Percentiles rank a stretch among this genome's conserved stretches.
Conservation (phyloP, 805 yeast species). For the Pichia ethanolica region DNA sequence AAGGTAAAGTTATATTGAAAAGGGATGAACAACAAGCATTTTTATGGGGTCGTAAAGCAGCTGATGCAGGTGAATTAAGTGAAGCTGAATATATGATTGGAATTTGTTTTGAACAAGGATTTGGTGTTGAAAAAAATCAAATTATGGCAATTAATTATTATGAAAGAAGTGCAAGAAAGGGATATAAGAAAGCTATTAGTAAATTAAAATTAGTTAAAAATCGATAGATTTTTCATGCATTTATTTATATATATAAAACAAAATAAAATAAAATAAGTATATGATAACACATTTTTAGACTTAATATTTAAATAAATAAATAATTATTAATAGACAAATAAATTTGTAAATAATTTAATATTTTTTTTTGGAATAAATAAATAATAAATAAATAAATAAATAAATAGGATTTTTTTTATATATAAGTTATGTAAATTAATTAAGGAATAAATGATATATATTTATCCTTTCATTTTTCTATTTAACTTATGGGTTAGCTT, state of each 20-base stretch:
- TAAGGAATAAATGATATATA: too few relatives aligned
- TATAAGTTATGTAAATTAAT: too few relatives aligned
- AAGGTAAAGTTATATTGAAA: slow-evolving; percentile 30
- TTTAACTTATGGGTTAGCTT: slow-evolving; percentile 50
- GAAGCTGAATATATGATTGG: slow-evolving; percentile 68
- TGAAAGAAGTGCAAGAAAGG: slow-evolving; percentile 52
- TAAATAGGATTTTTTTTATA: not conserved
- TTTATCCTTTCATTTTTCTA: too few relatives aligned
- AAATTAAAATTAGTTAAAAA: slow-evolving; percentile 24
- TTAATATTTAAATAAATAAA: too few relatives aligned
- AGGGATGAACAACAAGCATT: slow-evolving; percentile 60
- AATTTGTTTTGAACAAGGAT: slow-evolving; percentile 58
- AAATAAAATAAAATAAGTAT: not conserved
- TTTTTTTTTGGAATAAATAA: not conserved
- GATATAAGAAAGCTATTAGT: slow-evolving; percentile 48
- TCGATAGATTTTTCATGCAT: not conserved
- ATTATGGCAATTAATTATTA: slow-evolving; percentile 44
- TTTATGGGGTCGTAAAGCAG: slow-evolving; percentile 57
- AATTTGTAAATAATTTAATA: not conserved
- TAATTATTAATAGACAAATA: too few relatives aligned
- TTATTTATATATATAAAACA: not conserved
- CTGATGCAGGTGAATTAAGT: slow-evolving; percentile 45
- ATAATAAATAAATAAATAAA: slow-evolving; percentile 2
- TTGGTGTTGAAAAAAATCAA: slow-evolving; percentile 41
- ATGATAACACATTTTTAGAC: not conserved